Conservation (phyloP, 225 moss, liverwort and hornwort species). For the Marchantia polymorpha region DNA sequence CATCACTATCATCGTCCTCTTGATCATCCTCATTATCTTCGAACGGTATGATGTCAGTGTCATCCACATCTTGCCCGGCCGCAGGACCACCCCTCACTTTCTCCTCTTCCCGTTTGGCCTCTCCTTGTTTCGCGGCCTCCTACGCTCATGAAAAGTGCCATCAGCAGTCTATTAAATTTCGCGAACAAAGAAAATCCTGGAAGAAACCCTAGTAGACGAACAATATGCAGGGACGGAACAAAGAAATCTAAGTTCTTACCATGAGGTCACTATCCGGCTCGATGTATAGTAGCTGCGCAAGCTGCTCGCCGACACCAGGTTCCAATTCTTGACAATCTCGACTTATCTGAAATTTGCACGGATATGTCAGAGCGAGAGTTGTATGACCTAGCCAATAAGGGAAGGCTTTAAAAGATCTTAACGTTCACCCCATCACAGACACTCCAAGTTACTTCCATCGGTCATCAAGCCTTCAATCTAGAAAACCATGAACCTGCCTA, state of each 20-base stretch:
- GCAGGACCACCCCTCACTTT: slow-evolving; percentile 59
- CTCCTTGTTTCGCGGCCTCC: slow-evolving; percentile 77
- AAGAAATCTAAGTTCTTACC: slow-evolving; percentile 38
- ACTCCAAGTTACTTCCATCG: no score
- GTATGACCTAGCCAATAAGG: no score
- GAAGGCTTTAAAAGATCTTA: no score
- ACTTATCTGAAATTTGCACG: slow-evolving; percentile 64
- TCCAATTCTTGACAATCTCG: slow-evolving; percentile 99
- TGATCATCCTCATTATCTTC: slow-evolving; percentile 98
- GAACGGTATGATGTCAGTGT: slow-evolving; percentile 92
- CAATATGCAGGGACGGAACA: no score
- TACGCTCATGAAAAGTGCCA: slow-evolving; percentile 7
- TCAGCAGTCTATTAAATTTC: no score
- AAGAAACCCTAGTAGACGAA: no score
- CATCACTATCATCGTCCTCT: slow-evolving; percentile 94
- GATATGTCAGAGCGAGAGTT: not conserved
- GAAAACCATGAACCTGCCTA: not conserved
- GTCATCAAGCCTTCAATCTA: no score
- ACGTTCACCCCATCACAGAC: no score
- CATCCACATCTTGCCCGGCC: slow-evolving; percentile 73
- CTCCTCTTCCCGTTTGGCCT: slow-evolving; percentile 92
- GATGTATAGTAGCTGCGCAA: slow-evolving; percentile 80
- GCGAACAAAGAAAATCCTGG: no score
- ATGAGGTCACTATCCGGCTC: slow-evolving; percentile 96
- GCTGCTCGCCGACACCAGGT: slow-evolving; percentile 79